Evolutionary conservation across 306 rosid species (phyloP).

Genomic region (Cyclanthera cordifolia): DNA sequence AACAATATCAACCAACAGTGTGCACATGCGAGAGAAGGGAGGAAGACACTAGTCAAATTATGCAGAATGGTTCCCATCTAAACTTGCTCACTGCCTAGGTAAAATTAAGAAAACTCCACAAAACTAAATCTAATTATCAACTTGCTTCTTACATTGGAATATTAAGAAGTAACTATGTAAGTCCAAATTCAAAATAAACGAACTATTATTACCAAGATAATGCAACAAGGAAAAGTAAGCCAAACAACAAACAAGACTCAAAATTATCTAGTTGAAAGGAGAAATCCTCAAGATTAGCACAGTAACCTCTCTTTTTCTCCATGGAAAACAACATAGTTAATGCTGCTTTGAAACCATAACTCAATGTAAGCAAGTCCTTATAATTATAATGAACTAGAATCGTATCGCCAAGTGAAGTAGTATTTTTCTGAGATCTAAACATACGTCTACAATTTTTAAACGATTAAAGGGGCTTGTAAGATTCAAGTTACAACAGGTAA

Average conservation of each 20-base stretch:
- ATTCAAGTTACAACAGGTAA: neutral
- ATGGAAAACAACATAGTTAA: neutral
- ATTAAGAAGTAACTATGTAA: neutral
- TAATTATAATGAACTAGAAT: neutral
- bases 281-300: neutral
- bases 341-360: constrained; percentile 3
- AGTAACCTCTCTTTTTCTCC: neutral
- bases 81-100: too few species aligned
- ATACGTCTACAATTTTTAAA: neutral
- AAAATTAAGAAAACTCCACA: neutral
- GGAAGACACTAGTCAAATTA: neutral
- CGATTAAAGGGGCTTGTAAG: neutral
- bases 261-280: neutral
- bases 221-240: neutral
- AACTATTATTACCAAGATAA: neutral
- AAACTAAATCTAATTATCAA: neutral
- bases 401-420: neutral
- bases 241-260: neutral
- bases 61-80: neutral
- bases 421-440: neutral
- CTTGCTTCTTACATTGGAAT: neutral
- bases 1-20: too few species aligned
- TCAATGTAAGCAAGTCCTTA: neutral
- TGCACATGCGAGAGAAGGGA: neutral
- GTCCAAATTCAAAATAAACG: neutral